Base-by-base conservation (phyloP, 768 basidiomycete species). In the Tricholoma matsutake region DNA sequence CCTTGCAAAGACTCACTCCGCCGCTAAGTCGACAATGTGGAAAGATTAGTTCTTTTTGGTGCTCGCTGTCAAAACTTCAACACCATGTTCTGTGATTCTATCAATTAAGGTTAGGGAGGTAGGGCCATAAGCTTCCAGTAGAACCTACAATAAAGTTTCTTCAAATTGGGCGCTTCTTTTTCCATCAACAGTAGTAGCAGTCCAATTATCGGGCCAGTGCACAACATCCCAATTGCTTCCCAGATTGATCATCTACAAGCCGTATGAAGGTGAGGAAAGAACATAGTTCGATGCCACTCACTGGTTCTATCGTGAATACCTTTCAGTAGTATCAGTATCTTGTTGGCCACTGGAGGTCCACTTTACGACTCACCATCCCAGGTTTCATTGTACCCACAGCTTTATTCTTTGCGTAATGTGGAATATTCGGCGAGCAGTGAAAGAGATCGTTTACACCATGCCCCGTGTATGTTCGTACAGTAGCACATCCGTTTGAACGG, bases 191-290 rank as follows among this genome's bases (percentile, higher is more conserved):
- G 97, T 99, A 20, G 90, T 93, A 1, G 96, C 94, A 2, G 96
- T 98, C 96, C 96, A 98, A 69, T 94, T 88, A 72, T 96, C 94
- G 32, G 89, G 89, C 95, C 95, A 94, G 71, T 94, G 92, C 20
- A 87, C 79, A 58, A 86, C 84, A 31, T 84, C 84, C 86, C 89
- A 91, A 63, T 80, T 85, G 56, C 81, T 80, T 5, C 96, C 96
- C 18, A 93, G 73, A 72, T 98, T 98, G 65, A 97, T 87, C 96
- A 98, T 98, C 85, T 96, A 73, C 58, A 66, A 22, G 2, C 16
- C 25, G 54, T 18, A 58, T 57, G 20, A 56, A 60, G 41, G 39
- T 60, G 52, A 62, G 54, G 63, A 54, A 20, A 14, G 9, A 32
- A 53, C 51, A 28, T 35, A 34, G 45, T 68, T 47, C 34, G 41